phyloP scores from a whole-genome alignment of 2,329 filamentous ascomycete species.

The Fusarium marasasianum region DNA sequence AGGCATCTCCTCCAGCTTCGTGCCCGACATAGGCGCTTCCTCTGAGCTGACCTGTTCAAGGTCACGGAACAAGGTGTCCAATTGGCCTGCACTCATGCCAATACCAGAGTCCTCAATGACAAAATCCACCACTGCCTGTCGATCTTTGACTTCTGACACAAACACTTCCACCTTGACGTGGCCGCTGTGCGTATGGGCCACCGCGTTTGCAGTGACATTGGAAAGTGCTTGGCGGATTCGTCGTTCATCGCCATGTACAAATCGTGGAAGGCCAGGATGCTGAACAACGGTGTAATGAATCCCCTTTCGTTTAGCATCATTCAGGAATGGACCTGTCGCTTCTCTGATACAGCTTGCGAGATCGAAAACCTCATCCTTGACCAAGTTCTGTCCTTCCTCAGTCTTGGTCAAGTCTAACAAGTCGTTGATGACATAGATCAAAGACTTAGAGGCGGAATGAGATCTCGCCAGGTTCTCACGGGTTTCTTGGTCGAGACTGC shows the following conservation, averaged over 20 bases:
- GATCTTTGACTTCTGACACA: conserved; percentile 62
- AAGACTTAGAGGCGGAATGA: conserved; percentile 89
- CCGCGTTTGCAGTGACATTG: conserved; percentile 85
- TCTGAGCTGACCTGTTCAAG: conserved; percentile 67
- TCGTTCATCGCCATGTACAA: conserved; percentile 81
- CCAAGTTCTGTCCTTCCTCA: conserved; percentile 80
- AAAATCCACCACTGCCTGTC: conserved; percentile 75
- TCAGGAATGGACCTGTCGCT: conserved; percentile 77
- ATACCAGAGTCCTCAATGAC: conserved; percentile 78
- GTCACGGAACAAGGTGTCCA: conserved; percentile 67
- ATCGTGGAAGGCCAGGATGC: conserved; percentile 73
- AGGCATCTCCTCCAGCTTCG: conserved; percentile 43
- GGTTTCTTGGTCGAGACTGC: conserved; percentile 80
- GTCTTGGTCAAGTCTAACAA: conserved; percentile 88
- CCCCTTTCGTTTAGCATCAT: conserved; percentile 79
- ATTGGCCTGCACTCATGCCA: conserved; percentile 72
- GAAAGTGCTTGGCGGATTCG: conserved; percentile 84
- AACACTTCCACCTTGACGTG: conserved; percentile 76
- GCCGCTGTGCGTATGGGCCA: conserved; percentile 78
- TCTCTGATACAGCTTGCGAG: conserved; percentile 76
- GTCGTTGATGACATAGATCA: conserved; percentile 95
- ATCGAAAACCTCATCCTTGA: conserved; percentile 85
- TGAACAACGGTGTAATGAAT: conserved; percentile 75
- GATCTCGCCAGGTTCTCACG: conserved; percentile 85
- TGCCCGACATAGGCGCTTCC: conserved; percentile 42